Evolutionary conservation across 169 alveolate genomes (phyloP), one percentile per base, ranked within the genome.

Genomic region (Plasmodium ovale): DNA sequence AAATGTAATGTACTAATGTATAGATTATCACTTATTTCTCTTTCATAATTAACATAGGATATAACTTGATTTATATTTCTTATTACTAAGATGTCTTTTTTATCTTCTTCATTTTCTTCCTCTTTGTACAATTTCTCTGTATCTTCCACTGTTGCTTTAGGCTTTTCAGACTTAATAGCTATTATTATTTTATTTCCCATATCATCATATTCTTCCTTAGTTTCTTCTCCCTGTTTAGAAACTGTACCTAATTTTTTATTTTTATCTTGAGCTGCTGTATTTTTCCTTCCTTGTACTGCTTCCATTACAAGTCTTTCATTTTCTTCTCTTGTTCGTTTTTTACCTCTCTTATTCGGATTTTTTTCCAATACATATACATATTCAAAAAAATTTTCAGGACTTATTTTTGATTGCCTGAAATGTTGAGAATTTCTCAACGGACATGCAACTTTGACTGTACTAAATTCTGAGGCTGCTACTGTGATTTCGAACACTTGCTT

Each of bases 381-480:
- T 9, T 82, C 90, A 58, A 82, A 82, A 69, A 82, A 82, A 39
- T 82, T 82, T 53, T 64, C 90, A 6, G 90, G 90, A 1, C 70
- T 67, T 5, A 82, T 65, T 65, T 82, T 82, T 12, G 84, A 82
- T 44, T 82, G 90, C 31, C 72, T 64, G 47, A 49, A 82, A 6
- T 82, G 54, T 4, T 25, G 47, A 12, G 79, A 33, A 42, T 82
- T 67, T 56, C 90, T 25, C 33, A 82, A 21, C 1, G 90, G 90
- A 37, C 90, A 82, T 21, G 65, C 71, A 19, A 82, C 44, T 56
- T 82, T 53, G 1, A 82, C 31, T 19, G 14, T 29, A 21, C 84
- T 67, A 56, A 82, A 82, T 51, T 82, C 90, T 1, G 90, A 82
- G 6, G 72, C 72, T 21, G 72, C 71, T 6, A 82, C 47, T 6